These are phyloP conservation scores for Tetracladium marchalianum DNA, from an alignment of 495 filamentous ascomycete species.

Conservation along the genomic window DNA sequence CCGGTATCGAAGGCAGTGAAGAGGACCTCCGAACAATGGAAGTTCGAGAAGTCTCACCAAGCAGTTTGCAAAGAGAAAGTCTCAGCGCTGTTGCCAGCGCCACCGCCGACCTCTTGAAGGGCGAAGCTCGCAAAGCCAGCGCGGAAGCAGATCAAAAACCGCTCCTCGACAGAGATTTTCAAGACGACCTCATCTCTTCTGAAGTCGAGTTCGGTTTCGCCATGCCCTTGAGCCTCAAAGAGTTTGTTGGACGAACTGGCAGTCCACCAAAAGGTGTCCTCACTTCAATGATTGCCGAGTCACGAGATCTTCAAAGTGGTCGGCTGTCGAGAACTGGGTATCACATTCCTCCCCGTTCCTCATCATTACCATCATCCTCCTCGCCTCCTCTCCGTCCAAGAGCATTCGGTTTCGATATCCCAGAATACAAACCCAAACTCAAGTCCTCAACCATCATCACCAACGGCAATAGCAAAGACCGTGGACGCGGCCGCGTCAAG, in stretches of 20 bases:
- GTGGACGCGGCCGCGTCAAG: slow-evolving; percentile 5
- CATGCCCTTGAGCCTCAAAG: slow-evolving; percentile 16
- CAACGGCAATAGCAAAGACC: slow-evolving; percentile 1
- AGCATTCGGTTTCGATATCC: no score
- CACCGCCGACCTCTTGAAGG: no score
- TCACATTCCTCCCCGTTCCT: no score
- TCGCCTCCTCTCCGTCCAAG: no score
- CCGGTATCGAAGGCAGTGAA: slow-evolving; percentile 16
- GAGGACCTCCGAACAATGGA: slow-evolving; percentile 7
- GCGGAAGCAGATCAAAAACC: background rate
- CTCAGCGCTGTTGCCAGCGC: background rate
- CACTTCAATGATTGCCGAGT: no score
- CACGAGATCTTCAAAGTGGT: no score
- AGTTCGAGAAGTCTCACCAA: slow-evolving; percentile 18
- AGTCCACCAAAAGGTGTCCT: no score
- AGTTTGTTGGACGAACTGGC: slow-evolving; percentile 1
- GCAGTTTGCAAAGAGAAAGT: slow-evolving; percentile 7
- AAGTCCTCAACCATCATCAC: background rate
- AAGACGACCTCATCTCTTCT: slow-evolving; percentile 4
- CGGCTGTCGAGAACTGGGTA: no score
- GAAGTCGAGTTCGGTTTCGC: slow-evolving; percentile 9
- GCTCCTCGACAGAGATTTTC: background rate
- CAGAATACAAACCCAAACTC: no score
- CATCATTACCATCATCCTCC: no score
- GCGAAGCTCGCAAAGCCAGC: no score